Evolutionary conservation across 305 asterid genomes (phyloP), one percentile per base, ranked within the genome.

Genomic region (Plantago lanceolata): DNA sequence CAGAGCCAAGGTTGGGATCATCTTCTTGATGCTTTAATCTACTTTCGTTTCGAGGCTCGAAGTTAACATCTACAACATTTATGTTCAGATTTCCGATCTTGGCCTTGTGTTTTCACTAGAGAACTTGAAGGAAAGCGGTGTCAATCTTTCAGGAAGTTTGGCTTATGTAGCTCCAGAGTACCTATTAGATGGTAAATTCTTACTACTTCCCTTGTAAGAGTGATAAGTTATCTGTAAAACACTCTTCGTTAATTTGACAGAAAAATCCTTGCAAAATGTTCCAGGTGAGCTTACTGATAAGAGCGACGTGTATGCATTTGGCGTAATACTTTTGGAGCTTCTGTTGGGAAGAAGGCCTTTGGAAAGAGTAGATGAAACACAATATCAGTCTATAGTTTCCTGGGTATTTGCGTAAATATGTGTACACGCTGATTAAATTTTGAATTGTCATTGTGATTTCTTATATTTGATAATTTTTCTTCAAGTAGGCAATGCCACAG

Each of bases 101-200:
- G 96, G 95, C 75, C 90, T 91, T 58, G 96, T 92, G 3, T 71
- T 84, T 47, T 68, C 70, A 44, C 93, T 84, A 61, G 89, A 80
- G 59, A 81, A 77, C 64, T 73, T 73, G 5, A 82, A 62, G 77
- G 84, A 79, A 73, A 70, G 66, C 57, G 82, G 48, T 49, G 67
- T 84, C 58, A 89, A 85, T 80, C 80, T 89, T 79, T 83, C 98
- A 1, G 96, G 96, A 77, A 85, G 94, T 61, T 71, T 85, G 78
- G 98, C 96, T 29, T 88, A 88, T 71, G 89, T 88, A 63, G 96
- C 96, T 64, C 97, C 97, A 5, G 97, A 88, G 79, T 89, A 91
- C 72, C 80, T 91, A 44, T 68, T 82, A 47, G 95, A 91, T 67
- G 96, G 96, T 88, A 86, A 63, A 21, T 19, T 51, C 57, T 19